Base-by-base conservation (phyloP, 2,329 filamentous ascomycete species). In the Metarhizium anisopliae region DNA sequence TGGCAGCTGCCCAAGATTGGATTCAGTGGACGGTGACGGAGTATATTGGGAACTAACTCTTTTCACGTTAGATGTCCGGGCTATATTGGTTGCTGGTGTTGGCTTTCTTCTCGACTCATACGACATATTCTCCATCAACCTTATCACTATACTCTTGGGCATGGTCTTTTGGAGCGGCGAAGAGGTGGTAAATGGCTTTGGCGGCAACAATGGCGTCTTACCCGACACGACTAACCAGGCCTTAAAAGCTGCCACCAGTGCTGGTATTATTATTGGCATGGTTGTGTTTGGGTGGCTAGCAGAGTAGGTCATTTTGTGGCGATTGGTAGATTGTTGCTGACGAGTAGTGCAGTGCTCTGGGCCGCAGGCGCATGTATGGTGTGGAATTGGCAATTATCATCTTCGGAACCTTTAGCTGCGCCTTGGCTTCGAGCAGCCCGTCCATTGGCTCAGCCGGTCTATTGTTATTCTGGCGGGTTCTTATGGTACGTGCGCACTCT, bases 101-200 rank as follows among this genome's bases (percentile, higher is more conserved):
- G 89, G 89, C 53, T 93, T 94, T 76, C 90, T 93, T 67, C 86
- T 89, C 50, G 89, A 92, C 69, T 86, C 87, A 13, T 93, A 93
- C 72, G 84, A 82, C 62, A 89, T 91, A 63, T 94, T 94, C 68
- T 86, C 89, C 65, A 88, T 91, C 68, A 89, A 87, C 67, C 75
- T 92, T 51, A 80, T 88, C 51, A 86, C 84, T 2, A 79, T 78
- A 50, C 82, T 92, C 67, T 72, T 93, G 14, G 89, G 89, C 49
- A 78, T 92, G 14, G 87, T 90, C 51, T 94, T 86, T 68, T 94
- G 87, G 81, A 76, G 81, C 59, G 76, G 75, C 2, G 59, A 69
- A 4, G 66, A 70, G 2, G 66, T 66, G 3, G 59, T 61, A 16
- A 72, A 78, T 53, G 77, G 77, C 29, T 79, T 75, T 53, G 78